Evolutionary conservation across 176 grass and related monocot species (phyloP).

Genomic region (Lolium perenne): DNA sequence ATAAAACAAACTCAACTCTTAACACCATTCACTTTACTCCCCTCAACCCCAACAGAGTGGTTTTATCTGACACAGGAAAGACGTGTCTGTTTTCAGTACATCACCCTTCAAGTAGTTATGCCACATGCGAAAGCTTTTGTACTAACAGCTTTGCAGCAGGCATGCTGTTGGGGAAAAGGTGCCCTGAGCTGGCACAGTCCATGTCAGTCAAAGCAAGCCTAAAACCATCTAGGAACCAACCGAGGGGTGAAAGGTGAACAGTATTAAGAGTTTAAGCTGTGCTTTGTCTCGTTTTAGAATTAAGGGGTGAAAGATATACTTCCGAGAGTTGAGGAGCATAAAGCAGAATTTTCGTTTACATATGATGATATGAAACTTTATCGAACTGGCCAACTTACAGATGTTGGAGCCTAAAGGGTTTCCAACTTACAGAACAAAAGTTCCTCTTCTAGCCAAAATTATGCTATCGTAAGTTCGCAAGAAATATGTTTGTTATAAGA

Average conservation of each 20-base stretch:
- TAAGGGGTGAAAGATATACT: neutral
- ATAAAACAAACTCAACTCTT: conserved; percentile 5
- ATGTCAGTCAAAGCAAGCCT: neutral
- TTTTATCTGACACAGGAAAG: neutral
- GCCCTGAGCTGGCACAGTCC: neutral
- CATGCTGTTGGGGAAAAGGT: neutral
- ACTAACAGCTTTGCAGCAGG: neutral
- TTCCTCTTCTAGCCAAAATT: conserved; percentile 8
- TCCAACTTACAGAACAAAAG: conserved; percentile 19
- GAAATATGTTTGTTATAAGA: neutral
- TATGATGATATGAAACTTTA: too few relatives aligned
- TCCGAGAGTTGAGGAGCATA: neutral
- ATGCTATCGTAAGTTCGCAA: conserved; percentile 4
- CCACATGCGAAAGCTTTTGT: neutral
- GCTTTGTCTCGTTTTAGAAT: neutral
- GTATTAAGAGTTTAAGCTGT: neutral
- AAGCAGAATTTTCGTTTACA: neutral
- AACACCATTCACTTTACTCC: neutral
- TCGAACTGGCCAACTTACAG: conserved; percentile 5
- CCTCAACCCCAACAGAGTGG: neutral
- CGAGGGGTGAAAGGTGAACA: neutral
- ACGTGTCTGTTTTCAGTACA: neutral
- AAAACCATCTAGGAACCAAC: neutral
- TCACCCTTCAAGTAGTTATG: neutral
- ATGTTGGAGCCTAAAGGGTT: conserved; percentile 1